Evolutionary conservation across 805 yeast species (phyloP).

Genomic region (Suhomyces sp.): DNA sequence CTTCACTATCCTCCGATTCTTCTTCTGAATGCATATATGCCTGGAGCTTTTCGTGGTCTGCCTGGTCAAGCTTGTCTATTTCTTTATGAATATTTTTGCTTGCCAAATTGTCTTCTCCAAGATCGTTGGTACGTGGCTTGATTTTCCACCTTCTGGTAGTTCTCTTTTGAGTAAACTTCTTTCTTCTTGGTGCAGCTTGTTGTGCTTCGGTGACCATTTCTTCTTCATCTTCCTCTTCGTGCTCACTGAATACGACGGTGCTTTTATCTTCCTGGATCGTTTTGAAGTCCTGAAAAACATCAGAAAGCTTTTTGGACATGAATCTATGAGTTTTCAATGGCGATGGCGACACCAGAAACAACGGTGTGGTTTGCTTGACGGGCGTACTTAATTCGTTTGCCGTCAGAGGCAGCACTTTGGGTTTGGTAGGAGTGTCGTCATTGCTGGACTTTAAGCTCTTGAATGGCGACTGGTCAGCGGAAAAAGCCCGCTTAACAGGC

Average conservation of each 20-base stretch:
- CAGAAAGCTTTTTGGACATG: constrained; percentile 35
- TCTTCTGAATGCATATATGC: constrained; percentile 19
- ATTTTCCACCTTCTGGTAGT: constrained; percentile 51
- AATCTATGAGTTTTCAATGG: constrained; percentile 39
- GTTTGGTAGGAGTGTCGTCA: background rate
- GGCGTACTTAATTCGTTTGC: constrained; percentile 2
- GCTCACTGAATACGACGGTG: constrained; percentile 2
- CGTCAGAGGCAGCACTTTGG: background rate
- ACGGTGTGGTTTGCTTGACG: constrained; percentile 6
- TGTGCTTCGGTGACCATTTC: background rate
- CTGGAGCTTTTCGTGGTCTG: constrained; percentile 18
- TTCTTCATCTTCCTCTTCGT: constrained; percentile 10
- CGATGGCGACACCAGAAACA: constrained; percentile 44
- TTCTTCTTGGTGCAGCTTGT: constrained; percentile 14
- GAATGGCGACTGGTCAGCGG: background rate
- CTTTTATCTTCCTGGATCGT: constrained; percentile 25
- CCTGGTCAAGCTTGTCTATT: constrained; percentile 33
- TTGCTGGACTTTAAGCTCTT: too few species aligned
- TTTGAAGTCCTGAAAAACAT: constrained; percentile 46
- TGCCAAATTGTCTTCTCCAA: constrained; percentile 28
- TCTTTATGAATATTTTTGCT: constrained; percentile 42
- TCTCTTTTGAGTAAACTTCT: constrained; percentile 48
- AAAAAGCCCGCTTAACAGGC: background rate
- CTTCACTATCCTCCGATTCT: constrained; percentile 12
- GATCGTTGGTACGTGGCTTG: constrained; percentile 32